Evolutionary conservation across 768 basidiomycete species (phyloP).

Genomic region (Kwoniella sp.): DNA sequence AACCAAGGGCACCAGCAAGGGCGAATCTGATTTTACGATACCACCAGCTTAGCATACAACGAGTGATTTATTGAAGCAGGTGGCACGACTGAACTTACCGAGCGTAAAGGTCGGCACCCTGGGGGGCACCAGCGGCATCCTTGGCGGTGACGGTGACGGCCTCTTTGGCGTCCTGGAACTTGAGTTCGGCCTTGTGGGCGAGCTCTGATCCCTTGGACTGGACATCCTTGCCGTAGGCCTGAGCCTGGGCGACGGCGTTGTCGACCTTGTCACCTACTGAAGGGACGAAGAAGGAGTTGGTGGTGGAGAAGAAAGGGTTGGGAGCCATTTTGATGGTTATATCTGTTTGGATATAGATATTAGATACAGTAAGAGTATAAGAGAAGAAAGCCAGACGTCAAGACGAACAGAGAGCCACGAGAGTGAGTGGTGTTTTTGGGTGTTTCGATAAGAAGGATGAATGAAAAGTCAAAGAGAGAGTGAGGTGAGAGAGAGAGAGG

Average conservation of each 20-base stretch:
- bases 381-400: background rate
- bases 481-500: no score
- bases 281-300: constrained; percentile 50
- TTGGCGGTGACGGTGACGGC: constrained; percentile 41
- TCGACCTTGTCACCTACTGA: constrained; percentile 56
- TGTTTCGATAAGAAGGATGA: background rate
- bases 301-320: constrained; percentile 56
- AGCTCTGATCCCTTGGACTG: constrained; percentile 35
- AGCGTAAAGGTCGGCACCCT: constrained; percentile 54
- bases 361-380: background rate
- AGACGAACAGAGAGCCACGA: no score
- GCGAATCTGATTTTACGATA: constrained; percentile 56
- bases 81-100: constrained; percentile 32
- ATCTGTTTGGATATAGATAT: background rate
- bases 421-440: no score
- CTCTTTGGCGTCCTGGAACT: constrained; percentile 51
- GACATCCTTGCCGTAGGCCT: constrained; percentile 42
- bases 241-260: constrained; percentile 48
- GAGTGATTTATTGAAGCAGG: no score
- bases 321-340: constrained; percentile 27
- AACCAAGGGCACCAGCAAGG: constrained; percentile 56
- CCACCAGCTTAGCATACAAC: no score
- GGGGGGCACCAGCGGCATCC: constrained; percentile 36
- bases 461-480: background rate
- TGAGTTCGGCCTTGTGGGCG: constrained; percentile 43